These are phyloP conservation scores for Tricholoma terreum DNA, from an alignment of 768 basidiomycete species.

Conservation along the genomic window DNA sequence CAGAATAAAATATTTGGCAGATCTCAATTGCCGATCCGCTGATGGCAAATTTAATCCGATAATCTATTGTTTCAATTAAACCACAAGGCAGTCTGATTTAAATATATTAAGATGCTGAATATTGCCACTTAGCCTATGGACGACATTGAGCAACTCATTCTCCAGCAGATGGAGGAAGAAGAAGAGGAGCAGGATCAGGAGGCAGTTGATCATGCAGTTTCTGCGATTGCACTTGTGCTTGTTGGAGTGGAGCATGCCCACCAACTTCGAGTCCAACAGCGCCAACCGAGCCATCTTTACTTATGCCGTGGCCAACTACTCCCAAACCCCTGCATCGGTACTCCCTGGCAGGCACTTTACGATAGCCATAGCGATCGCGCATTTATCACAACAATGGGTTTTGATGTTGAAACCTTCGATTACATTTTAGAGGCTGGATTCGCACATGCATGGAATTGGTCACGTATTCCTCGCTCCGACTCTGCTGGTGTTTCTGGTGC, in stretches of 20 bases:
- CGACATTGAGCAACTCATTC: background rate
- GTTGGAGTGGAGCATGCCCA: too few relatives aligned
- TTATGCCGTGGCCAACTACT: too few relatives aligned
- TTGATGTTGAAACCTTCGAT: constrained; percentile 35
- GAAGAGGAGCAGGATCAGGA: constrained; percentile 4
- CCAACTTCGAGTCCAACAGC: background rate
- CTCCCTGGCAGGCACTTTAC: too few relatives aligned
- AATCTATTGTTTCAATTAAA: constrained; percentile 1
- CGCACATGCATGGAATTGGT: constrained; percentile 17
- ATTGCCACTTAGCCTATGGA: constrained; percentile 1
- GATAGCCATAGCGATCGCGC: constrained; percentile 31
- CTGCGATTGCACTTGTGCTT: too few relatives aligned
- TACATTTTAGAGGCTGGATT: constrained; percentile 33
- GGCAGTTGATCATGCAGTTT: too few relatives aligned
- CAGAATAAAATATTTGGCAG: too few relatives aligned
- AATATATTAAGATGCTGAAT: too few relatives aligned
- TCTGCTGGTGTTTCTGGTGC: constrained; percentile 16
- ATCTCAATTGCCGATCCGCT: too few relatives aligned
- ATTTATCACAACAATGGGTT: constrained; percentile 45
- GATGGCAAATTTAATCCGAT: too few relatives aligned
- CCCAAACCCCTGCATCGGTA: constrained; percentile 22
- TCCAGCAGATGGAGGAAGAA: background rate
- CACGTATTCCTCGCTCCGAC: constrained; percentile 32
- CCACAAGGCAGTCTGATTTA: constrained; percentile 5
- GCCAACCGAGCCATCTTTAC: too few relatives aligned